Evolutionary conservation across 2,329 filamentous ascomycete genomes (phyloP).

Genomic region (Arthrobotrys musiformis): DNA sequence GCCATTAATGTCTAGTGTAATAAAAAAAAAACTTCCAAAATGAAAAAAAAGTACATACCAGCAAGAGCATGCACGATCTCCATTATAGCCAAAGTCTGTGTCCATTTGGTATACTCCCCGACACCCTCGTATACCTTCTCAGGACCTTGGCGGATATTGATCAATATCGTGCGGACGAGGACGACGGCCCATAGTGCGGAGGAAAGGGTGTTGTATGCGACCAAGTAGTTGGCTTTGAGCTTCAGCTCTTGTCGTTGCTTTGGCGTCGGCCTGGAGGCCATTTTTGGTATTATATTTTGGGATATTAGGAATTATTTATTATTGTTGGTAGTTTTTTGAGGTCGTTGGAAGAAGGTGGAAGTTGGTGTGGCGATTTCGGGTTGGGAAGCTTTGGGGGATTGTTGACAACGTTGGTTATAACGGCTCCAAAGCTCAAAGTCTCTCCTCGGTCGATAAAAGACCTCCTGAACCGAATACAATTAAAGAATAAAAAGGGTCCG

Average conservation of each 20-base stretch:
- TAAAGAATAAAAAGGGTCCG: too few species aligned
- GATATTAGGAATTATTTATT: neutral
- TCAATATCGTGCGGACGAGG: slow-evolving; percentile 74
- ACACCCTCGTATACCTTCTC: slow-evolving; percentile 71
- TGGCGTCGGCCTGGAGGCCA: slow-evolving; percentile 33
- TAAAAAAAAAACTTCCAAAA: neutral
- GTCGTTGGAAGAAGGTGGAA: neutral
- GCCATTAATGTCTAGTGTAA: neutral
- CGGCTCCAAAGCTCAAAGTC: too few species aligned
- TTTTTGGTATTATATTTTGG: neutral
- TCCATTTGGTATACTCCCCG: slow-evolving; percentile 77
- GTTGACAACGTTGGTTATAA: too few species aligned
- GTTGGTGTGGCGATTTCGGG: neutral
- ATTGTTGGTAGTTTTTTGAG: neutral
- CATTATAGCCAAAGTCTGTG: slow-evolving; percentile 83
- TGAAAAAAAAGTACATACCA: slow-evolving; percentile 67
- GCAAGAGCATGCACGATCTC: slow-evolving; percentile 84
- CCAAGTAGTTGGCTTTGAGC: slow-evolving; percentile 71
- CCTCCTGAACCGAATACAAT: too few species aligned
- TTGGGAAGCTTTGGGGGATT: too few species aligned
- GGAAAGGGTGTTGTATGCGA: slow-evolving; percentile 84
- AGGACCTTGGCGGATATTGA: slow-evolving; percentile 68
- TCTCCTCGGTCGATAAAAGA: too few species aligned
- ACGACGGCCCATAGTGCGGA: slow-evolving; percentile 81
- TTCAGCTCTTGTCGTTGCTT: slow-evolving; percentile 41